phyloP scores from a whole-genome alignment of 2,329 filamentous ascomycete species.

The Sporothrix brunneoviolacea region DNA sequence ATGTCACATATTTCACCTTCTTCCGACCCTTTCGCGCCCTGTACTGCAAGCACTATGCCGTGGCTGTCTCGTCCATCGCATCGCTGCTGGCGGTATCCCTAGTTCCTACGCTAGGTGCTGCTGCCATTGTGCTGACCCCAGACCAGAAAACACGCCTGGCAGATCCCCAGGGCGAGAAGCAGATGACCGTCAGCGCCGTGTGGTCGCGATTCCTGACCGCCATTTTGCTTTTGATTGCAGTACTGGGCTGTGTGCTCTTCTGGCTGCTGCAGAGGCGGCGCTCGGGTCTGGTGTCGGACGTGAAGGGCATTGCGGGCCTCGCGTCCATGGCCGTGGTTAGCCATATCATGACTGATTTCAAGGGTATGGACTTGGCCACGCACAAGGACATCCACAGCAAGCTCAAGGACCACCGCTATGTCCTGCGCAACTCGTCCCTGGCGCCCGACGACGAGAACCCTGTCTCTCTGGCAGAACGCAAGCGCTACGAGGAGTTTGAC shows the following conservation, averaged over 20 bases:
- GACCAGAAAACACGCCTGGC: conserved; percentile 37
- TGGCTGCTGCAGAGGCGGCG: conserved; percentile 55
- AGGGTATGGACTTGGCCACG: conserved; percentile 60
- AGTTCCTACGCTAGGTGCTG: conserved; percentile 62
- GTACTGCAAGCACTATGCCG: conserved; percentile 58
- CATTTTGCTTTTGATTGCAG: conserved; percentile 50
- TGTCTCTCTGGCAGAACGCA: conserved; percentile 32
- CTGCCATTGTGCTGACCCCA: conserved; percentile 52
- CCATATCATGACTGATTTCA: conserved; percentile 69
- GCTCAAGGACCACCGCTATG: conserved; percentile 60
- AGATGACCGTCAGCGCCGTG: conserved; percentile 46
- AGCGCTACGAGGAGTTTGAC: conserved; percentile 35
- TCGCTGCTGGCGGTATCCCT: conserved; percentile 60
- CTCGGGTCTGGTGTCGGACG: conserved; percentile 61
- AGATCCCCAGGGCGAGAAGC: conserved; percentile 40
- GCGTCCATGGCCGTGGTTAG: conserved; percentile 69
- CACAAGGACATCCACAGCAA: conserved; percentile 61
- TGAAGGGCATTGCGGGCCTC: conserved; percentile 65
- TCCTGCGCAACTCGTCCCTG: conserved; percentile 63
- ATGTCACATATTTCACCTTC: conserved; percentile 62
- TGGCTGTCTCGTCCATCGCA: conserved; percentile 58
- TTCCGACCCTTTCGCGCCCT: conserved; percentile 58
- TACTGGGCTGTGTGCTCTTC: conserved; percentile 51
- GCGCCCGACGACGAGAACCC: conserved; percentile 54
- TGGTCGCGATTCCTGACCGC: conserved; percentile 58